These are phyloP conservation scores for Aeschynomene evenia DNA, from an alignment of 306 rosid genomes.

Conservation along the genomic window DNA sequence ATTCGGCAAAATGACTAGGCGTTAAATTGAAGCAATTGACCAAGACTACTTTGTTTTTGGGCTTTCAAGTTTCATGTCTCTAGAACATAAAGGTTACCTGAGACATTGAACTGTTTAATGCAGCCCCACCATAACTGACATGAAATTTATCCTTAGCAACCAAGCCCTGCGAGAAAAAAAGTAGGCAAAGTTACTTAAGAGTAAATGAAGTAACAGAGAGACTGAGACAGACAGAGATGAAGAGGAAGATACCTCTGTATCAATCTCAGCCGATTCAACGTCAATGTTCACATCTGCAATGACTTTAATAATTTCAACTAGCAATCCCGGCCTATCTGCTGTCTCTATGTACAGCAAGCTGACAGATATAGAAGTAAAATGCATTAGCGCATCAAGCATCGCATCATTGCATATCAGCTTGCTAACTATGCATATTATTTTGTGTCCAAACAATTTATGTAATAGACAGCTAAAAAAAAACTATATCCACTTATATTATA, in stretches of 20 bases:
- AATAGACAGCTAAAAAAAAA: neutral
- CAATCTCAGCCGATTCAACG: constrained; percentile 94
- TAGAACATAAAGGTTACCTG: constrained; percentile 56
- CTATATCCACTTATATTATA: constrained; percentile 23
- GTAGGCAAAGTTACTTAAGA: constrained; percentile 21
- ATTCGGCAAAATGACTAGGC: constrained; percentile 3
- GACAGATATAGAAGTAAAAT: constrained; percentile 35
- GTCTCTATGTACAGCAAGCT: constrained; percentile 91
- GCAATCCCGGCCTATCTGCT: constrained; percentile 88
- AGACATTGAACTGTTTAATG: constrained; percentile 73
- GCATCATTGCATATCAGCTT: constrained; percentile 14
- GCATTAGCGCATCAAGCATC: constrained; percentile 31
- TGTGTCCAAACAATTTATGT: neutral
- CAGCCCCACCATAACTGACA: constrained; percentile 90
- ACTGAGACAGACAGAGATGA: constrained; percentile 16
- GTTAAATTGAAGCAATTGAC: neutral
- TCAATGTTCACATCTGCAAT: constrained; percentile 90
- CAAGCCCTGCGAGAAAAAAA: constrained; percentile 69
- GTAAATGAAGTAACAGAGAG: constrained; percentile 3
- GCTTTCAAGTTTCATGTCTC: constrained; percentile 1
- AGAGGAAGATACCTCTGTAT: constrained; percentile 65
- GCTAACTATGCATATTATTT: constrained; percentile 12
- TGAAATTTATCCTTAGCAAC: constrained; percentile 91
- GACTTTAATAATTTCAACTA: constrained; percentile 78
- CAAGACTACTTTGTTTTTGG: neutral